Evolutionary conservation across 116 monocot species (phyloP).

Genomic region (Dioscorea cayenensis): DNA sequence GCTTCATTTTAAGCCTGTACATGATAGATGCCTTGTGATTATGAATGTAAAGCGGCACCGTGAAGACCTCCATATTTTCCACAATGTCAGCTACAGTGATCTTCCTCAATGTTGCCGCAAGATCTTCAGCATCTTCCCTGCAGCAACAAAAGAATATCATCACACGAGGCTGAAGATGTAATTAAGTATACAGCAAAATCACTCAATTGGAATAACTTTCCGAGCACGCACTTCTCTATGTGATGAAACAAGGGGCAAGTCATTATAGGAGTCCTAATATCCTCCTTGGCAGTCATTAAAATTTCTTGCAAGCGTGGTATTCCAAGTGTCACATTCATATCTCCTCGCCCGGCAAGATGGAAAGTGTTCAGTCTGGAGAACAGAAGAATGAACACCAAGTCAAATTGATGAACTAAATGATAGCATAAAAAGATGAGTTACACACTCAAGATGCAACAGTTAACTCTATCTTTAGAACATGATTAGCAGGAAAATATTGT

Average conservation of each 20-base stretch:
- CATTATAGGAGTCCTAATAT: slow-evolving; percentile 82
- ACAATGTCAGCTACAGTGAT: slow-evolving; percentile 67
- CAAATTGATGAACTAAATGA: background rate
- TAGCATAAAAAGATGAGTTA: background rate
- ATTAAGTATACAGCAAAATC: background rate
- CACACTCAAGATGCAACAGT: no score
- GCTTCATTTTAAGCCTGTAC: slow-evolving; percentile 69
- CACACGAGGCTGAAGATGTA: background rate
- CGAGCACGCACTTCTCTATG: slow-evolving; percentile 31
- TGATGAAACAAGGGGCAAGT: slow-evolving; percentile 58
- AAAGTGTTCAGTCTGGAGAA: slow-evolving; percentile 85
- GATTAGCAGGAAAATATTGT: no score
- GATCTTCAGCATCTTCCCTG: slow-evolving; percentile 69
- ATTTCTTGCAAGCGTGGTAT: slow-evolving; percentile 92
- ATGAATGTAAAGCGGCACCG: slow-evolving; percentile 47
- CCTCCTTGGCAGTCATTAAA: slow-evolving; percentile 62
- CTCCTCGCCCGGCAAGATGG: slow-evolving; percentile 92
- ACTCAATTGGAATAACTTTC: background rate
- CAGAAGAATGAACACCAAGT: background rate
- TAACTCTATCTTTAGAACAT: no score
- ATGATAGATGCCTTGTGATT: slow-evolving; percentile 29
- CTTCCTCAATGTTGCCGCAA: slow-evolving; percentile 59
- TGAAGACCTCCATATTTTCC: slow-evolving; percentile 68
- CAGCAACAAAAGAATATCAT: slow-evolving; percentile 7
- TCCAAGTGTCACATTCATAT: slow-evolving; percentile 93